Percentiles rank a stretch among this genome's conserved stretches.
Evolutionary conservation across 129 eudicot genomes (phyloP).

Genomic region (Flaveria trinervia): DNA sequence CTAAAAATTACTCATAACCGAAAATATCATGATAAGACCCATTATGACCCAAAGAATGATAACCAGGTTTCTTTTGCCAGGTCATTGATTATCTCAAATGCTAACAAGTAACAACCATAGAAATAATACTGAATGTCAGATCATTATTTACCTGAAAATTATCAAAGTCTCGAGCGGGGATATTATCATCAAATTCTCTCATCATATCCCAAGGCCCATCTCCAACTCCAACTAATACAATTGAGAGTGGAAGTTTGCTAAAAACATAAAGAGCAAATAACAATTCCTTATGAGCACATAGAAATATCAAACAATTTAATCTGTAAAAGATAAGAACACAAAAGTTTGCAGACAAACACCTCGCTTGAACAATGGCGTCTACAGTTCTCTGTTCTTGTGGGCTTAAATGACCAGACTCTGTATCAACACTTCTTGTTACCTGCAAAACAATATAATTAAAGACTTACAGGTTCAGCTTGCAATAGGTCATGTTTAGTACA

Average conservation of each 20-base stretch:
- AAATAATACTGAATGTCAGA: slow-evolving; percentile 6
- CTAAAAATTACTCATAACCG: too few relatives aligned
- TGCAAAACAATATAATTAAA: slow-evolving; percentile 31
- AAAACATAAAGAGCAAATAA: background rate
- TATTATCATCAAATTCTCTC: slow-evolving; percentile 95
- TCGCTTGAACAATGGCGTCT: slow-evolving; percentile 89
- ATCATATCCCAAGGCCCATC: slow-evolving; percentile 99
- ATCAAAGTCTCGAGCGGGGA: slow-evolving; percentile 91
- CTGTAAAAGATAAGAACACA: background rate
- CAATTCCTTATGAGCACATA: slow-evolving; percentile 18
- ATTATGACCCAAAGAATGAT: too few relatives aligned
- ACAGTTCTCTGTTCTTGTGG: slow-evolving; percentile 96
- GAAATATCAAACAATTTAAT: slow-evolving; percentile 7
- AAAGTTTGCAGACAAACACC: slow-evolving; percentile 46
- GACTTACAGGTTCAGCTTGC: background rate
- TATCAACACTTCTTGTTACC: slow-evolving; percentile 99
- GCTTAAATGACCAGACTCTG: slow-evolving; percentile 70
- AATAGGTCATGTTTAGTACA: background rate
- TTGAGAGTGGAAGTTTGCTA: slow-evolving; percentile 95
- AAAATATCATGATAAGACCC: too few relatives aligned
- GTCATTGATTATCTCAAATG: background rate
- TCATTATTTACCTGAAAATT: slow-evolving; percentile 76
- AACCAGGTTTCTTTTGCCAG: too few relatives aligned
- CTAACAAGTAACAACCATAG: background rate
- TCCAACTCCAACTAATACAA: slow-evolving; percentile 93